These are phyloP conservation scores for Cenococcum geophilum DNA, from an alignment of 495 filamentous ascomycete species.

Conservation along the genomic window DNA sequence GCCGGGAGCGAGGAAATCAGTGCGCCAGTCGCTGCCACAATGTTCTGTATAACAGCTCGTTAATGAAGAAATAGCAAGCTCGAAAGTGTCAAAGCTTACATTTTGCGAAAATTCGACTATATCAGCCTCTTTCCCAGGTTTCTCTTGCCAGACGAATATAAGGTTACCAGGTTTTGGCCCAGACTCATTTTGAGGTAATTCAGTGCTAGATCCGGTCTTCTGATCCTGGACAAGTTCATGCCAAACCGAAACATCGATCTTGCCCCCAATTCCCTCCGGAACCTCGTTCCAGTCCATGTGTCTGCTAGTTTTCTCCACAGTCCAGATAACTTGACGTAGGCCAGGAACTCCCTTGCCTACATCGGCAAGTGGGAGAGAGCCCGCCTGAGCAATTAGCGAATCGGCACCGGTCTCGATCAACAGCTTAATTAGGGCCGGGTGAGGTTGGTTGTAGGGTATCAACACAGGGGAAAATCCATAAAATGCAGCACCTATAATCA, in stretches of 20 bases:
- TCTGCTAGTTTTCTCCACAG: conserved; percentile 81
- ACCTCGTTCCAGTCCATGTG: conserved; percentile 91
- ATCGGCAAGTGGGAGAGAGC: conserved; percentile 74
- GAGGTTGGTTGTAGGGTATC: conserved; percentile 71
- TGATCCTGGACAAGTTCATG: conserved; percentile 72
- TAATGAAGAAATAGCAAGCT: not conserved
- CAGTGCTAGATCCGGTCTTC: conserved; percentile 40
- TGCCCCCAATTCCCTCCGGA: conserved; percentile 63
- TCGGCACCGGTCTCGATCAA: conserved; percentile 68
- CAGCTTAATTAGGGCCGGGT: conserved; percentile 59
- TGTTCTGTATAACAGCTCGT: conserved; percentile 48
- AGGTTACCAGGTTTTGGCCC: conserved; percentile 30
- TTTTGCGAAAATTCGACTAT: conserved; percentile 69
- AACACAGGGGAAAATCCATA: conserved; percentile 74
- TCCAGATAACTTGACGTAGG: conserved; percentile 80
- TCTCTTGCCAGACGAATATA: conserved; percentile 38
- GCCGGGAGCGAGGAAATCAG: conserved; percentile 68
- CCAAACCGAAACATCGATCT: conserved; percentile 76
- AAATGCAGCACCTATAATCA: conserved; percentile 59
- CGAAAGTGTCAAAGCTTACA: conserved; percentile 36
- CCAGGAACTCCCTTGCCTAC: conserved; percentile 60
- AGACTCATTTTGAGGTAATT: conserved; percentile 43
- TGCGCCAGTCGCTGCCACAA: conserved; percentile 73
- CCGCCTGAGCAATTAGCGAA: conserved; percentile 74
- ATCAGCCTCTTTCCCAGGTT: conserved; percentile 47